Conservation (phyloP, 2,329 filamentous ascomycete species). For the Botryotinia calthae region DNA sequence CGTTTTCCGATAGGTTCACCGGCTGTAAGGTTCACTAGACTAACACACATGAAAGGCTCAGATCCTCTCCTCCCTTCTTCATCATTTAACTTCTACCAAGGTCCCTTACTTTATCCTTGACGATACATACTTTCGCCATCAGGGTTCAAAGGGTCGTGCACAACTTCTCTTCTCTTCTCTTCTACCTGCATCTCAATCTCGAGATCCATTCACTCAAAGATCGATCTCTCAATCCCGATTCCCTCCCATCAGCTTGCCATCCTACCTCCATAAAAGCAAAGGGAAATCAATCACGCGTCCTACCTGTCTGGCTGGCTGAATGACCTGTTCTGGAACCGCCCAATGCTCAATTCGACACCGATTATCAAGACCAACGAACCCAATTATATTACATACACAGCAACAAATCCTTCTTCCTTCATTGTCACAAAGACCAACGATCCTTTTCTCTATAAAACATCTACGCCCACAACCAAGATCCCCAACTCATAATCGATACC, state of each 20-base stretch:
- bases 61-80: background rate
- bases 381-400: constrained; percentile 1
- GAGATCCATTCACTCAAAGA: background rate
- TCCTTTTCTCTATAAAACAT: background rate
- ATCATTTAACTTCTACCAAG: background rate
- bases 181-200: background rate
- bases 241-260: background rate
- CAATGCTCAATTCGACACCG: constrained; percentile 9
- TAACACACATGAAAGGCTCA: background rate
- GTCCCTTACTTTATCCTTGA: background rate
- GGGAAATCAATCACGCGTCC: background rate
- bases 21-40: background rate
- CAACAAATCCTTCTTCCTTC: constrained; percentile 6
- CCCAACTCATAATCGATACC: background rate
- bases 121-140: background rate
- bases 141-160: background rate
- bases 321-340: constrained; percentile 12
- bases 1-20: background rate
- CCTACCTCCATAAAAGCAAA: background rate
- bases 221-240: background rate
- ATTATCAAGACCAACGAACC: constrained; percentile 13
- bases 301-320: constrained; percentile 17
- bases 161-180: background rate
- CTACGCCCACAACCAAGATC: background rate
- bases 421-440: constrained; percentile 1